Conservation (phyloP, 129 eudicot genomes). For the Glebionis coronaria region DNA sequence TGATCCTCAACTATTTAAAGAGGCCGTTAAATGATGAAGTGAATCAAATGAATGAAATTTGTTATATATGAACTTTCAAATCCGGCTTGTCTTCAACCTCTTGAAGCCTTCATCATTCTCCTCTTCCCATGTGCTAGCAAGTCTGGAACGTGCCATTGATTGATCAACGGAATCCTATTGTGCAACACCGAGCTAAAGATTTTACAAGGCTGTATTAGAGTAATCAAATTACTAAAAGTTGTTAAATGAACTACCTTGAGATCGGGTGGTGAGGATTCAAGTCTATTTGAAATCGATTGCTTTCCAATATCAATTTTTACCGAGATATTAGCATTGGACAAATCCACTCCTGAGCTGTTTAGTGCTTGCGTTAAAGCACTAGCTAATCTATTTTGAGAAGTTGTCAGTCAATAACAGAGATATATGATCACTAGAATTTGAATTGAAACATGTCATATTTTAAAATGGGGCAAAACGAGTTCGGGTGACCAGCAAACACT, state of each 20-base stretch:
- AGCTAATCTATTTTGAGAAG: slow-evolving; percentile 51
- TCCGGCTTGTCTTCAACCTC: slow-evolving; percentile 61
- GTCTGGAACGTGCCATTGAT: slow-evolving; percentile 23
- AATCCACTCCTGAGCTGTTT: slow-evolving; percentile 79
- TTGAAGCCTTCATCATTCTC: slow-evolving; percentile 43
- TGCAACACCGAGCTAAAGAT: neutral
- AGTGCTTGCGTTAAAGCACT: slow-evolving; percentile 78
- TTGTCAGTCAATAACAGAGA: neutral
- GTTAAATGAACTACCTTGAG: slow-evolving; percentile 44
- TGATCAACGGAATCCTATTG: slow-evolving; percentile 40
- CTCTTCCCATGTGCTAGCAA: no score
- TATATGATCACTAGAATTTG: neutral
- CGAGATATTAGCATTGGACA: slow-evolving; percentile 80
- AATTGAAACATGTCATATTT: no score
- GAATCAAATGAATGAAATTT: slow-evolving; percentile 22
- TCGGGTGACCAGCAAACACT: no score
- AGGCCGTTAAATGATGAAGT: slow-evolving; percentile 23
- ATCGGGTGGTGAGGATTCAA: slow-evolving; percentile 32
- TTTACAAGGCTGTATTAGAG: neutral
- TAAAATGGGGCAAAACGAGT: no score
- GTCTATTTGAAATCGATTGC: slow-evolving; percentile 34
- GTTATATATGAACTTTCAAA: slow-evolving; percentile 28
- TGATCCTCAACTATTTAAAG: slow-evolving; percentile 21
- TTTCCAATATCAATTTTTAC: slow-evolving; percentile 86
- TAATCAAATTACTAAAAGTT: neutral